Conservation (phyloP, 805 yeast species). For the Metschnikowia peoriensis region DNA sequence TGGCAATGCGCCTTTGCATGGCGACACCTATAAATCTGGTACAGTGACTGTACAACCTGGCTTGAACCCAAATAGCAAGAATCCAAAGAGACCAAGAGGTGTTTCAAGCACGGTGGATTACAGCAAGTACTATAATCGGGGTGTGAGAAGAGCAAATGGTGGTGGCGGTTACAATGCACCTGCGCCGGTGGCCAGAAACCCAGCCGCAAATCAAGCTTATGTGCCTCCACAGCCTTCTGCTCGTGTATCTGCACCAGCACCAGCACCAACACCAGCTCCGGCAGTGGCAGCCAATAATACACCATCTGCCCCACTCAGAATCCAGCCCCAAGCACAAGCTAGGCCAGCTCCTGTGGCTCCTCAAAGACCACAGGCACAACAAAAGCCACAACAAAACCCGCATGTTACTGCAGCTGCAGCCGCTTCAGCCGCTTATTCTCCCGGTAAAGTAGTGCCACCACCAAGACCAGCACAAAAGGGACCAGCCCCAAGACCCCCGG, state of each 20-base stretch:
- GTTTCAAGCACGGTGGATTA: constrained; percentile 37
- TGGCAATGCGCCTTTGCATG: constrained; percentile 54
- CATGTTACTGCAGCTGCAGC: constrained; percentile 2
- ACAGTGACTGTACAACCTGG: constrained; percentile 81
- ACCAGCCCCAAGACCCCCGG: constrained; percentile 64
- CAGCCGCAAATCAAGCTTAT: constrained; percentile 17
- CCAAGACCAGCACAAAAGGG: constrained; percentile 29
- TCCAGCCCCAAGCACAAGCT: constrained; percentile 13
- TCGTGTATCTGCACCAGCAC: neutral
- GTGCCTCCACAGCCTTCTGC: constrained; percentile 16
- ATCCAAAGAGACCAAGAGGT: constrained; percentile 76
- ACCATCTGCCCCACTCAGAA: constrained; percentile 9
- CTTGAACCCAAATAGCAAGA: constrained; percentile 65
- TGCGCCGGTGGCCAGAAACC: constrained; percentile 17
- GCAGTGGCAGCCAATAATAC: neutral
- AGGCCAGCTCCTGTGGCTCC: constrained; percentile 26
- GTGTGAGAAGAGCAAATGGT: constrained; percentile 16
- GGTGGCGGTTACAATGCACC: constrained; percentile 15
- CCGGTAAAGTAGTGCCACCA: constrained; percentile 16
- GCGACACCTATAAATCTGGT: constrained; percentile 86
- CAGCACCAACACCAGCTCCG: neutral
- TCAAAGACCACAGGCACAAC: constrained; percentile 15
- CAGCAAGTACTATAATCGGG: constrained; percentile 41
- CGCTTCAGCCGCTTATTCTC: constrained; percentile 10
- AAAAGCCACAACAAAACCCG: constrained; percentile 1